Percentiles rank a stretch among this genome's conserved stretches.
Evolutionary conservation across 2,329 filamentous ascomycete genomes (phyloP).

Genomic region (Ophiostoma sp.): DNA sequence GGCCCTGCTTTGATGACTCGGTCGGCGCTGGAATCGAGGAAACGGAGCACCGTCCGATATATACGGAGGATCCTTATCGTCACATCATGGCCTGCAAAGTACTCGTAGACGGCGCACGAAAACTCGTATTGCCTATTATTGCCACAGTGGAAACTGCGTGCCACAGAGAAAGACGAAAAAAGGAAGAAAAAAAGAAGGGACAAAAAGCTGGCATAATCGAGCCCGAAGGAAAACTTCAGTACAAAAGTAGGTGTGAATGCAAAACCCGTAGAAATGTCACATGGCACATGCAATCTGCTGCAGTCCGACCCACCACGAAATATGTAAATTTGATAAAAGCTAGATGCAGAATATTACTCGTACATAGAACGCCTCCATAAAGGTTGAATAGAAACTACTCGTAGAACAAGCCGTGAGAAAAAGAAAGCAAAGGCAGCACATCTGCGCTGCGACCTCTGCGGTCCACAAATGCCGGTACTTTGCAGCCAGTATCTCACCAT

Average conservation of each 20-base stretch:
- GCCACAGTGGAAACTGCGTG: not conserved
- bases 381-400: not conserved
- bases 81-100: not conserved
- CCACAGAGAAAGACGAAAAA: not conserved
- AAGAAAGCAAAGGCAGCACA: not conserved
- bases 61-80: not conserved
- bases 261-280: conserved; percentile 18
- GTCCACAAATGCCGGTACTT: conserved; percentile 23
- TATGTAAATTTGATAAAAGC: not conserved
- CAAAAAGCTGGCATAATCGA: not conserved
- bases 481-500: conserved; percentile 8
- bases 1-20: conserved; percentile 16
- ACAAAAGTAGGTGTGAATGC: too few species aligned
- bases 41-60: not conserved
- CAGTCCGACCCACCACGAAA: conserved; percentile 16
- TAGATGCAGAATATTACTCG: not conserved
- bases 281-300: conserved; percentile 21
- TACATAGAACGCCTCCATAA: not conserved
- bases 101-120: not conserved
- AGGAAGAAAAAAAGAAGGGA: not conserved
- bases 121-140: not conserved
- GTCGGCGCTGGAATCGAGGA: conserved; percentile 14
- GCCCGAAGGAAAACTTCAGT: not conserved
- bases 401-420: not conserved
- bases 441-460: not conserved